Percentiles rank a stretch among this genome's conserved stretches.
These are phyloP conservation scores for Tulasnella sp. DNA, from an alignment of 768 basidiomycete species.

Conservation along the genomic window DNA sequence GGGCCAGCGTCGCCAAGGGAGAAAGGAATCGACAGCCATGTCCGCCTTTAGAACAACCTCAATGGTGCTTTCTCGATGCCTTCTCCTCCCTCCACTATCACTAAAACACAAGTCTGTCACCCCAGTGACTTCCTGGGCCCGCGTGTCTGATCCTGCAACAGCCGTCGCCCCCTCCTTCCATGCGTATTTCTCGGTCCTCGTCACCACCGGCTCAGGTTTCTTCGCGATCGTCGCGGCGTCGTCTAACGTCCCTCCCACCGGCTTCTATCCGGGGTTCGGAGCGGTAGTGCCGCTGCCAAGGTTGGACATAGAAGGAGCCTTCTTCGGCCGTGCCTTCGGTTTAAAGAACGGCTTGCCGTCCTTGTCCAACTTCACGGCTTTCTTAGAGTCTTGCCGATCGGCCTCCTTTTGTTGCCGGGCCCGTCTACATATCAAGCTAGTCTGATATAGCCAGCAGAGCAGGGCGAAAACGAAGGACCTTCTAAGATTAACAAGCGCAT, in stretches of 20 bases:
- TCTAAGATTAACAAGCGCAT: not conserved
- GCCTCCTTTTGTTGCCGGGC: not conserved
- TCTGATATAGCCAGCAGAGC: not conserved
- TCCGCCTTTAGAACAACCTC: not conserved
- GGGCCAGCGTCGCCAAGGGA: not conserved
- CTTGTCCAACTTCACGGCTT: not conserved
- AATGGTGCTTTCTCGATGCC: not conserved
- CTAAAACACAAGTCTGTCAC: no score
- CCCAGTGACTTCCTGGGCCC: no score
- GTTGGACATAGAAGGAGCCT: not conserved
- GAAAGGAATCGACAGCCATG: not conserved
- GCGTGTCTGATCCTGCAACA: not conserved
- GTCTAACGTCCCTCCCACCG: not conserved
- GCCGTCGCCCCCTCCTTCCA: not conserved
- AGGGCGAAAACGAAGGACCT: not conserved
- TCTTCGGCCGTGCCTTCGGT: not conserved
- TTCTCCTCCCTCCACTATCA: no score
- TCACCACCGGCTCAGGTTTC: not conserved
- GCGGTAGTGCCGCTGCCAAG: not conserved
- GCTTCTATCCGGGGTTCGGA: not conserved
- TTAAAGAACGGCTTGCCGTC: not conserved
- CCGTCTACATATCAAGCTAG: not conserved
- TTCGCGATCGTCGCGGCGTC: not conserved
- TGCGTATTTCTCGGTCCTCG: not conserved
- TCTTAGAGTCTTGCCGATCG: not conserved